Evolutionary conservation across 2,329 filamentous ascomycete genomes (phyloP).

Genomic region (Exutisphaerella laricina): DNA sequence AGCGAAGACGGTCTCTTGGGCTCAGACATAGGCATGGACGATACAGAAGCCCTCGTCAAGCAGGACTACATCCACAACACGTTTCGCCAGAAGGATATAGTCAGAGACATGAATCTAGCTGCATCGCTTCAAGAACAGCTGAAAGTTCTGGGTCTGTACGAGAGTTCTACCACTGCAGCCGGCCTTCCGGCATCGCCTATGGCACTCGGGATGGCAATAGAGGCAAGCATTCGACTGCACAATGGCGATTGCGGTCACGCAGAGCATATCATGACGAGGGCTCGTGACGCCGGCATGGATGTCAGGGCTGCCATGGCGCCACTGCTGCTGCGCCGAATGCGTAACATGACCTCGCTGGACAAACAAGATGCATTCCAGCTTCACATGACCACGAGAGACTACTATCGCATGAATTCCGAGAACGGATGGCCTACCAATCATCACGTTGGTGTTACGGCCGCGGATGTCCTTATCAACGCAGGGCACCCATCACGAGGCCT

Average conservation of each 20-base stretch:
- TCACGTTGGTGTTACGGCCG: conserved; percentile 28
- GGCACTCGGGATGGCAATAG: conserved; percentile 28
- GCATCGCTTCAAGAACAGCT: conserved; percentile 20
- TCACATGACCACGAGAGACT: conserved; percentile 22
- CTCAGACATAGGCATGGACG: neutral
- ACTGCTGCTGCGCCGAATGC: conserved; percentile 28
- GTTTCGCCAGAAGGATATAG: conserved; percentile 2
- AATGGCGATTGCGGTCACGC: conserved; percentile 20
- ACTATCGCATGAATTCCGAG: conserved; percentile 30
- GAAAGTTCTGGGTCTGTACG: conserved; percentile 26
- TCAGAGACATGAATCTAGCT: conserved; percentile 25
- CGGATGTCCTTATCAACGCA: conserved; percentile 27
- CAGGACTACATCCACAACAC: neutral
- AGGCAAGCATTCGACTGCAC: conserved; percentile 26
- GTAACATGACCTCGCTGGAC: conserved; percentile 5
- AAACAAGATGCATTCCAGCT: conserved; percentile 17
- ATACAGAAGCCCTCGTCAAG: neutral
- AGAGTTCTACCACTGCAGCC: conserved; percentile 13
- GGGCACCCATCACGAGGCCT: conserved; percentile 23
- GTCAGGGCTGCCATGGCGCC: conserved; percentile 24
- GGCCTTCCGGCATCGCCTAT: conserved; percentile 26
- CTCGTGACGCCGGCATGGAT: conserved; percentile 29
- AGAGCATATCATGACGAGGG: conserved; percentile 21
- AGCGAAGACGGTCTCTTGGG: neutral
- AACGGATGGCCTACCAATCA: conserved; percentile 26